Conservation (phyloP, 768 basidiomycete species). For the Boletus reticulatus region DNA sequence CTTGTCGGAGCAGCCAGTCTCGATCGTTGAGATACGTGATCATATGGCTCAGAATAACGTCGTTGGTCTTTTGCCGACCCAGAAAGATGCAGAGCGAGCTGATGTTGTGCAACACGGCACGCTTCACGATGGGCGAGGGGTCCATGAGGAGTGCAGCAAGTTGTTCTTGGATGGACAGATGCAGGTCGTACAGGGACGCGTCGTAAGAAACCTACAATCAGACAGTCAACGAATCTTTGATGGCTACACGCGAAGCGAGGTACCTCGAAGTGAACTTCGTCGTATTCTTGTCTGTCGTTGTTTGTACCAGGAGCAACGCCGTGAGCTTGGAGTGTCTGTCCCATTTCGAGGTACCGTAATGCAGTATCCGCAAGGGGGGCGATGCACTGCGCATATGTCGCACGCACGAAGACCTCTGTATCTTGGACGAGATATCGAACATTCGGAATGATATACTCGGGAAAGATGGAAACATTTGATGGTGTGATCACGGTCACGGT, state of each 20-base stretch:
- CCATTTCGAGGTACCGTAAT: constrained; percentile 88
- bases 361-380: constrained; percentile 84
- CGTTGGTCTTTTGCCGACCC: constrained; percentile 90
- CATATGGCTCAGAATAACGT: constrained; percentile 88
- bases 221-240: background rate
- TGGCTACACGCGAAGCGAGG: constrained; percentile 4
- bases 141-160: constrained; percentile 86
- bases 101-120: constrained; percentile 84
- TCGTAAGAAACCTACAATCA: constrained; percentile 82
- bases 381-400: constrained; percentile 83
- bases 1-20: constrained; percentile 88
- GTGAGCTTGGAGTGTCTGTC: constrained; percentile 84
- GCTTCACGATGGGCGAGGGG: constrained; percentile 84
- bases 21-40: constrained; percentile 83
- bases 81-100: constrained; percentile 91
- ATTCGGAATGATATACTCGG: constrained; percentile 94
- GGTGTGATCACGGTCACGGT: constrained; percentile 71
- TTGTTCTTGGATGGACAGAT: constrained; percentile 82
- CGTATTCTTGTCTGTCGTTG: constrained; percentile 64
- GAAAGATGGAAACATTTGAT: constrained; percentile 71
- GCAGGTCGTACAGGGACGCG: constrained; percentile 79
- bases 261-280: constrained; percentile 81
- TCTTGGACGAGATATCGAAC: constrained; percentile 81
- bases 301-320: constrained; percentile 48
- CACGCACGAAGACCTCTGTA: constrained; percentile 77